Percentiles rank a stretch among this genome's conserved stretches.
Evolutionary conservation across 192 early-diverging fungal genomes (phyloP).

Genomic region (Umbelopsis vinacea): DNA sequence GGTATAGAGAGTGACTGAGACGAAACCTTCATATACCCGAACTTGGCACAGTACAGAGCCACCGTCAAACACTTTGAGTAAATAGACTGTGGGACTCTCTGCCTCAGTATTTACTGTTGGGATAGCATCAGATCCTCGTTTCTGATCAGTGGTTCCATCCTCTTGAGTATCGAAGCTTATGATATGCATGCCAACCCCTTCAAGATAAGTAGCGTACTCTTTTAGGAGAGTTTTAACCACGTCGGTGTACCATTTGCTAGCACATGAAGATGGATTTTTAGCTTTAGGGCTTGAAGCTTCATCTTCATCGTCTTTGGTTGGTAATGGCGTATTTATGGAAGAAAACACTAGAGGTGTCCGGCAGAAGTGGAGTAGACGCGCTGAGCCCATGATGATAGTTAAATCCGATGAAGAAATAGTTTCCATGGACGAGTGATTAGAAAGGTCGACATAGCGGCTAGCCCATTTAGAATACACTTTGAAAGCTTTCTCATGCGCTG

Average conservation of each 20-base stretch:
- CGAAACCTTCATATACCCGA: constrained; percentile 54
- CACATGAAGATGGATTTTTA: neutral
- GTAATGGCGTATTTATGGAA: constrained; percentile 3
- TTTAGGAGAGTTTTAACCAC: constrained; percentile 47
- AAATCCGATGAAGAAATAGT: constrained; percentile 38
- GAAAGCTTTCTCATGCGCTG: constrained; percentile 54
- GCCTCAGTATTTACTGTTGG: constrained; percentile 27
- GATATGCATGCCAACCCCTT: constrained; percentile 57
- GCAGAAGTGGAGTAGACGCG: constrained; percentile 58
- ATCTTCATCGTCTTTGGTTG: constrained; percentile 20
- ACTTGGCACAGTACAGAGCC: constrained; percentile 66
- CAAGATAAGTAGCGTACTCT: constrained; percentile 56
- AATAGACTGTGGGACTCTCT: constrained; percentile 50
- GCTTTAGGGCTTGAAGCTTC: neutral
- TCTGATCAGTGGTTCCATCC: neutral
- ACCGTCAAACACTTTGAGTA: constrained; percentile 56
- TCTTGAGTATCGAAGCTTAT: constrained; percentile 52
- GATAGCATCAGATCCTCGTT: neutral
- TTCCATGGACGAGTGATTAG: neutral
- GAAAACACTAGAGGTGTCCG: constrained; percentile 53
- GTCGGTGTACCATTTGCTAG: constrained; percentile 45
- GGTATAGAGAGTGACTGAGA: constrained; percentile 60
- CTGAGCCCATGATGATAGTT: constrained; percentile 52
- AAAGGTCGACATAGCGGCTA: constrained; percentile 43
- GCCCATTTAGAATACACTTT: constrained; percentile 58